Evolutionary conservation across 1,284 basidiomycete genomes (phyloP).

Genomic region (Taiwanofungus camphoratus): DNA sequence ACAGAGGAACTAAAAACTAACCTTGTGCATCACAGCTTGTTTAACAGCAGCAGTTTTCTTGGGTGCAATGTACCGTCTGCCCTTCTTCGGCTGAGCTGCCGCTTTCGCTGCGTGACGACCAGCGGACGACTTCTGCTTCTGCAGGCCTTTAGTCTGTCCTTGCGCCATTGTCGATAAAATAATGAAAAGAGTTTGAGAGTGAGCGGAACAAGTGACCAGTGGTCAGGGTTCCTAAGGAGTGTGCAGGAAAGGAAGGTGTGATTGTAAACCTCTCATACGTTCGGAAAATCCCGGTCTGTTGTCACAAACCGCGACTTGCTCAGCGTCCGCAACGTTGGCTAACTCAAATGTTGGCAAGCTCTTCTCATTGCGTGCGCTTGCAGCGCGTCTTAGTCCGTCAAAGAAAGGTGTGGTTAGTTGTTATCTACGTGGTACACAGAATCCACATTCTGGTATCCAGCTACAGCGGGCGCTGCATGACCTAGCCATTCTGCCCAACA

Average conservation of each 20-base stretch:
- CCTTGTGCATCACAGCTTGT: conserved; percentile 66
- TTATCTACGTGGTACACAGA: not conserved
- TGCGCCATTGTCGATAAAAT: conserved; percentile 39
- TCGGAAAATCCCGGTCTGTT: no score
- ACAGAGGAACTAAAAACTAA: conserved; percentile 18
- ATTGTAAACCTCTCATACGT: no score
- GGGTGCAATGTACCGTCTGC: conserved; percentile 61
- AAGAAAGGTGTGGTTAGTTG: conserved; percentile 13
- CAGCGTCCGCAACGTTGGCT: conserved; percentile 20
- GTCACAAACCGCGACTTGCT: conserved; percentile 19
- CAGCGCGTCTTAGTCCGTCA: conserved; percentile 35
- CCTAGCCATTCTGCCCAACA: conserved; percentile 52
- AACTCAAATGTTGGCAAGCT: conserved; percentile 19
- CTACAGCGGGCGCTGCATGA: conserved; percentile 67
- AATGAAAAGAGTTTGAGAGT: no score
- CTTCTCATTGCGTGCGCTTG: conserved; percentile 38
- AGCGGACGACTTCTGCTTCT: conserved; percentile 41
- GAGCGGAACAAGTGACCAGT: no score
- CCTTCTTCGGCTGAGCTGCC: conserved; percentile 67
- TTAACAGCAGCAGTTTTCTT: conserved; percentile 68
- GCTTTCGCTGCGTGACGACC: conserved; percentile 55
- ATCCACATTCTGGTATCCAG: not conserved
- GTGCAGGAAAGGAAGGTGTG: no score
- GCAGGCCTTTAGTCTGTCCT: conserved; percentile 67
- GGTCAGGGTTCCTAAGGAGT: no score